phyloP scores from a whole-genome alignment of 192 early-diverging fungal genomes.

The Spizellomyces sp. region DNA sequence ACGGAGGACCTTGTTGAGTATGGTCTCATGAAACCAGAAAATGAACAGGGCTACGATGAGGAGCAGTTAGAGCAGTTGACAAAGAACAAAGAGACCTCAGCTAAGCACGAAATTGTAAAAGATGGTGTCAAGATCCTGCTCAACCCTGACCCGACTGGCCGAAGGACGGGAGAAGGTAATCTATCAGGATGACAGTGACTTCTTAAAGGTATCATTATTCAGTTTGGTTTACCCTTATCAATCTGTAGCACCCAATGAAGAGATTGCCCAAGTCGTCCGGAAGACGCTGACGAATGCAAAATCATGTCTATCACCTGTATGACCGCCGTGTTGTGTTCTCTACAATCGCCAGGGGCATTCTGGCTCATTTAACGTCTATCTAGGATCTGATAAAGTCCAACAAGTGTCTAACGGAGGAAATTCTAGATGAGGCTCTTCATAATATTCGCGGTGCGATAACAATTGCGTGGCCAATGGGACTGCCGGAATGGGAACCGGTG shows the following conservation, averaged over 20 bases:
- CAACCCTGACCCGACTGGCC: conserved; percentile 60
- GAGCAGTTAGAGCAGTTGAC: conserved; percentile 58
- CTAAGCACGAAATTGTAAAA: conserved; percentile 33
- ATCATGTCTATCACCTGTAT: conserved; percentile 31
- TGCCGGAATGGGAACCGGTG: conserved; percentile 58
- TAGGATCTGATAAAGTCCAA: conserved; percentile 47
- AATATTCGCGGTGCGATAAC: conserved; percentile 51
- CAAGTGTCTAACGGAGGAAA: conserved; percentile 29
- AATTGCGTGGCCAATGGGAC: conserved; percentile 58
- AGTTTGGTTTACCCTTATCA: not conserved
- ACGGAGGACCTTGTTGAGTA: conserved; percentile 52
- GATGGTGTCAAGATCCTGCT: conserved; percentile 45
- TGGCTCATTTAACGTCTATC: not conserved
- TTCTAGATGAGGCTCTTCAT: conserved; percentile 44
- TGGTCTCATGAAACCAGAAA: conserved; percentile 53
- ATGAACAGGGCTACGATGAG: conserved; percentile 57
- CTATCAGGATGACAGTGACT: conserved; percentile 9
- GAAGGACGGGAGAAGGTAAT: conserved; percentile 55
- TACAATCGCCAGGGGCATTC: not conserved
- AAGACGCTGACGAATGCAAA: conserved; percentile 47
- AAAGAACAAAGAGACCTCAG: conserved; percentile 12
- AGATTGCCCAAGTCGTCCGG: conserved; percentile 43
- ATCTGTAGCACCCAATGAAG: conserved; percentile 41
- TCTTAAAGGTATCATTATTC: not conserved
- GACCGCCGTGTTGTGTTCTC: not conserved